Base-by-base conservation (phyloP, 2,329 filamentous ascomycete genomes). In the Neoscytalidium dimidiatum region DNA sequence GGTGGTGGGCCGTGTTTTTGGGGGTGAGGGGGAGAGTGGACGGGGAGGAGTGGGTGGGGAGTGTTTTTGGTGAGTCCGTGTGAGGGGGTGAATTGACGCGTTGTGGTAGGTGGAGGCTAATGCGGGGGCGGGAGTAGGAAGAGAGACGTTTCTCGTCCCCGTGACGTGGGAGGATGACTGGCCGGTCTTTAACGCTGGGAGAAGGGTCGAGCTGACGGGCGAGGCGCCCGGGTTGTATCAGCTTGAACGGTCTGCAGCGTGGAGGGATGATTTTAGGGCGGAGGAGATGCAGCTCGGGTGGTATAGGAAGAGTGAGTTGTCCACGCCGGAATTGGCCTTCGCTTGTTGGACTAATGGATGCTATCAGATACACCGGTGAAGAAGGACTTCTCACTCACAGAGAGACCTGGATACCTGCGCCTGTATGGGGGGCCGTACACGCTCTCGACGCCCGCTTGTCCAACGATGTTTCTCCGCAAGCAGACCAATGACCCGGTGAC, bases 381-480 rank as follows among this genome's bases (percentile, higher is more conserved):
- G 58, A 71, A 68, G 1, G 81, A 80, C 31, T 83, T 81, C 67
- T 83, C 79, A 0, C 73, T 87, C 29, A 78, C 73, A 0, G 81
- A 82, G 38, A 73, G 77, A 1, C 78, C 80, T 0, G 78, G 79
- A 0, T 71, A 75, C 53, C 73, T 87, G 1, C 80, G 83, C 3
- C 70, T 88, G 0, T 79, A 82, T 64, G 85, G 85, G 0, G 82
- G 81, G 14, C 82, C 83, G 8, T 87, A 84, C 66, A 78, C 79
- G 4, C 77, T 88, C 0, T 80, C 78, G 0, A 80, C 79, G 11
- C 83, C 85, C 0, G 80, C 82, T 19, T 80, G 79, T 21, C 84
- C 85, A 0, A 82, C 84, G 0, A 77, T 86, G 68, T 78, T 87
- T 2, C 71, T 87, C 2, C 78, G 85, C 8, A 87, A 87, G 65